A percentile compares a stretch with the other conserved stretches of the same genome.
phyloP scores from a whole-genome alignment of 768 basidiomycete genomes.

The Hortiboletus flavorubellus region DNA sequence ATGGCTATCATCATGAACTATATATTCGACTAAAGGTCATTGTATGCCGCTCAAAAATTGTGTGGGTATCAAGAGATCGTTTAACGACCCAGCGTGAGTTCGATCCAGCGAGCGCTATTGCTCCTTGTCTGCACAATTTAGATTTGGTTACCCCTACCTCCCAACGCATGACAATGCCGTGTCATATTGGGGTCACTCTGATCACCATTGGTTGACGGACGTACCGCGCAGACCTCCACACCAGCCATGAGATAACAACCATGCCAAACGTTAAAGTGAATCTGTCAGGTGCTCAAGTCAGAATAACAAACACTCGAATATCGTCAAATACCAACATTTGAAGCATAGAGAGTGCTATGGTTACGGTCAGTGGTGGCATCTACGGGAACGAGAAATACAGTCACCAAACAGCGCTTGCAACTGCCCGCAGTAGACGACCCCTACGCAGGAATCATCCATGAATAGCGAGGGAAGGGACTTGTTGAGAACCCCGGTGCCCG shows the following conservation, averaged over 20 bases:
- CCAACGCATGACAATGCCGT: neutral
- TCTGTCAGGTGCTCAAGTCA: slow-evolving; percentile 28
- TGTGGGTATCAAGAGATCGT: neutral
- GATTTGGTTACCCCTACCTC: slow-evolving; percentile 1
- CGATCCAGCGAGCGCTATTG: neutral
- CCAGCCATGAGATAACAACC: slow-evolving; percentile 47
- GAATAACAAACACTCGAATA: neutral
- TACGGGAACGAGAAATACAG: neutral
- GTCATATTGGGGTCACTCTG: slow-evolving; percentile 22
- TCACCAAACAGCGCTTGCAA: slow-evolving; percentile 53
- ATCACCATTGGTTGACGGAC: slow-evolving; percentile 30
- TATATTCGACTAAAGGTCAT: slow-evolving; percentile 1
- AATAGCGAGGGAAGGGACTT: slow-evolving; percentile 46
- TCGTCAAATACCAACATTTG: slow-evolving; percentile 41
- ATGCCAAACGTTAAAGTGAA: slow-evolving; percentile 47
- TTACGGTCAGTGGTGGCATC: slow-evolving; percentile 4
- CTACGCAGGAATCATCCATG: slow-evolving; percentile 38
- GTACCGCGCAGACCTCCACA: slow-evolving; percentile 48
- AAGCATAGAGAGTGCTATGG: slow-evolving; percentile 47
- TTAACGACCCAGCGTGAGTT: neutral
- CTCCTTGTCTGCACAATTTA: slow-evolving; percentile 2
- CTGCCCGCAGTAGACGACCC: slow-evolving; percentile 52
- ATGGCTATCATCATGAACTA: neutral
- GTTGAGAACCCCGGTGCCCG: slow-evolving; percentile 52
- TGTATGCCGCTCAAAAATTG: neutral